Evolutionary conservation across 2,329 filamentous ascomycete genomes (phyloP).

Genomic region (Capronia americana): DNA sequence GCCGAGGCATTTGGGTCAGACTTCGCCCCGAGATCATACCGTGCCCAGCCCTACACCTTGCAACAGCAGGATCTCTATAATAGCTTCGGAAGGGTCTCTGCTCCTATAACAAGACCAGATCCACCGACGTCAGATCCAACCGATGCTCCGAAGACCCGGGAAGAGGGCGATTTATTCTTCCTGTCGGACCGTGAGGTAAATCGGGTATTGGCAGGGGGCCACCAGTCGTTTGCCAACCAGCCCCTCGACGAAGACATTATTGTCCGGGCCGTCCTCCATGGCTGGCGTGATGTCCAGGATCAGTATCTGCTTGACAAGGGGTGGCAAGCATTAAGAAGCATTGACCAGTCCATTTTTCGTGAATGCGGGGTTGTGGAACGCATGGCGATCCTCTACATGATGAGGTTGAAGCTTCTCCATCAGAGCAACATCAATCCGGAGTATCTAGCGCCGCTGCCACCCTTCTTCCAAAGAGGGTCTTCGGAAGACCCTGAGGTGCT

Average conservation of each 20-base stretch:
- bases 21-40: not conserved
- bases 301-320: slow-evolving; percentile 28
- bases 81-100: slow-evolving; percentile 12
- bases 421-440: slow-evolving; percentile 16
- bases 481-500: slow-evolving; percentile 13
- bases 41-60: not conserved
- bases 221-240: slow-evolving; percentile 22
- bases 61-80: slow-evolving; percentile 17
- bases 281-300: slow-evolving; percentile 31
- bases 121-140: slow-evolving; percentile 1
- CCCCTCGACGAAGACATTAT: slow-evolving; percentile 30
- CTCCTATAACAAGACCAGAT: not conserved
- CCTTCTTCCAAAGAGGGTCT: slow-evolving; percentile 18
- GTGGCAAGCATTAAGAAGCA: slow-evolving; percentile 26
- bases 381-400: slow-evolving; percentile 26
- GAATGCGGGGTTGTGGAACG: slow-evolving; percentile 28
- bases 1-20: slow-evolving; percentile 8
- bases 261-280: slow-evolving; percentile 31
- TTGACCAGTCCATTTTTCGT: slow-evolving; percentile 28
- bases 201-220: slow-evolving; percentile 15
- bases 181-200: slow-evolving; percentile 21
- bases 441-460: slow-evolving; percentile 16
- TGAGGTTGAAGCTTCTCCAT: slow-evolving; percentile 29
- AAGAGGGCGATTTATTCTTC: slow-evolving; percentile 26
- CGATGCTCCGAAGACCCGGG: not conserved